These are phyloP conservation scores for Neurospora sp. DNA, from an alignment of 495 filamentous ascomycete species.

Conservation along the genomic window DNA sequence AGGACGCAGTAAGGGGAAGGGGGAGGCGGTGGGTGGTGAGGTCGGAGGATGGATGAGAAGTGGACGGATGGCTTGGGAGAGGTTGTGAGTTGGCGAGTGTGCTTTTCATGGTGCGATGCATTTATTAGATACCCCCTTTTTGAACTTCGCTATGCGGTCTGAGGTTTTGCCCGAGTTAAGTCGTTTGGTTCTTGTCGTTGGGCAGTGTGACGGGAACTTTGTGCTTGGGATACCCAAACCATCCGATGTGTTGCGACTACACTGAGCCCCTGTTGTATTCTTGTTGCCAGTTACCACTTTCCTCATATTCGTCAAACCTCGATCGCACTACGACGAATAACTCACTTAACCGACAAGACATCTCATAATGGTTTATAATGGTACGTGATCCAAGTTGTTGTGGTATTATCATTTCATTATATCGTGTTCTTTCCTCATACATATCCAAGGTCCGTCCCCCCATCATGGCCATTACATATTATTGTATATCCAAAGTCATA, in stretches of 20 bases:
- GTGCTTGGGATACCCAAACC: too few species aligned
- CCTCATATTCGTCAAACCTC: not conserved
- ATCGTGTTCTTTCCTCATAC: not conserved
- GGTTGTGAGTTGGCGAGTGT: not conserved
- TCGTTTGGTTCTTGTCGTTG: not conserved
- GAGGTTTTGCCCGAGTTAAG: not conserved
- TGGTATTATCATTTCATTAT: not conserved
- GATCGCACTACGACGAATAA: not conserved
- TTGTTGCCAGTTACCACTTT: not conserved
- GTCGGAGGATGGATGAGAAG: not conserved
- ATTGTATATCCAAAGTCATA: not conserved
- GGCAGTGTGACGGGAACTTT: too few species aligned
- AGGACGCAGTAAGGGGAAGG: conserved; percentile 11
- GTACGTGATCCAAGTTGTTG: not conserved
- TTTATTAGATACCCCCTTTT: not conserved
- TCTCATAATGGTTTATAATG: not conserved
- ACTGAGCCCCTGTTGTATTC: not conserved
- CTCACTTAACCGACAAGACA: not conserved
- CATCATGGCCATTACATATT: not conserved
- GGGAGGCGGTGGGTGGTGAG: not conserved
- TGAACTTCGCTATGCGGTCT: not conserved
- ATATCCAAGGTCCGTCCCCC: not conserved
- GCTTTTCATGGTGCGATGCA: not conserved
- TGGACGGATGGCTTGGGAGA: not conserved
- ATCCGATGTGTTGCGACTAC: not conserved